Evolutionary conservation across 345 rosid species (phyloP), one percentile per base, ranked within the genome.

Genomic region (Gossypioides kirkii): DNA sequence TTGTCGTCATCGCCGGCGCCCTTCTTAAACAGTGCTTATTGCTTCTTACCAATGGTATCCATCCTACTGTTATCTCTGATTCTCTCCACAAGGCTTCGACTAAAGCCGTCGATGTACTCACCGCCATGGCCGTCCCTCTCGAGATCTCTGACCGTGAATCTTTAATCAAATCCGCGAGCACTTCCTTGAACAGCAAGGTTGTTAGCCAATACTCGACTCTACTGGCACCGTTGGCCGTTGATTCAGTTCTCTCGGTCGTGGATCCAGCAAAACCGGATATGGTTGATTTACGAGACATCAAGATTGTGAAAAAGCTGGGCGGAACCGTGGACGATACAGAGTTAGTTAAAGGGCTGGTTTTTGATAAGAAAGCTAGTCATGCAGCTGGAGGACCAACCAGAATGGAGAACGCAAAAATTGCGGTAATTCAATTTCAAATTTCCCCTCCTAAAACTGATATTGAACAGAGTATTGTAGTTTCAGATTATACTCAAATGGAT

Each of bases 281-380:
- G 63, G 96, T 95, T 5, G 99, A 92, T 80, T 82, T 95, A 76
- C 89, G 98, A 81, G 99, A 95, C 76, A 86, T 95, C 42, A 95
- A 89, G 87, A 88, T 95, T 32, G 96, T 92, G 71, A 95, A 88
- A 94, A 95, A 95, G 87, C 87, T 95, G n/a, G 99, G 99, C 23
- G 99, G 99, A 20, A 95, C 99, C 70, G 99, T 95, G 2, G 99
- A 95, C 76, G 99, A 95, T 71, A 95, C 99, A 0, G 94, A 92
- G 84, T 53, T 89, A 41, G 93, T 95, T 7, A 91, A 84, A 69
- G 99, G 99, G 49, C 78, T 95, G 85, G 96, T 92, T 10, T 95
- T 95, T 65, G 97, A 91, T 67, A 95, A 91, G 87, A 95, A 92
- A 72, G 99, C 82, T 70, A 95, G 99, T 23, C 98, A 89, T 67